Conservation (phyloP, 495 filamentous ascomycete species). For the Jackrogersella multiformis region DNA sequence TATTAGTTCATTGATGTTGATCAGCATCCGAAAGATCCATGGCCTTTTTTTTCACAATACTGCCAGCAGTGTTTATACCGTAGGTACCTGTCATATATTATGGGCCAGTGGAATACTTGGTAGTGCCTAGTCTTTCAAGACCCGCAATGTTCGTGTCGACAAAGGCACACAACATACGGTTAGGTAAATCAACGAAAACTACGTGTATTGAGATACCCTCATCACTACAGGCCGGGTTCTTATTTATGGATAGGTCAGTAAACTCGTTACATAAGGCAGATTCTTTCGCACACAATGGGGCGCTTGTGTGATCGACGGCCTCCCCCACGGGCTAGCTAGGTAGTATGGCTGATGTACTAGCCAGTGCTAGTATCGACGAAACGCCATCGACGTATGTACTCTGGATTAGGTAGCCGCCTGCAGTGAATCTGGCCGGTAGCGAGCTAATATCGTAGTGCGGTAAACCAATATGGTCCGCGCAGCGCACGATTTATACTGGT, state of each 20-base stretch:
- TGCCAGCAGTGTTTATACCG: neutral
- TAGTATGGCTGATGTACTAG: too few species aligned
- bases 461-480: constrained; percentile 28
- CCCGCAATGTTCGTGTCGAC: constrained; percentile 20
- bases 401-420: constrained; percentile 27
- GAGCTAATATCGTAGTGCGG: constrained; percentile 29
- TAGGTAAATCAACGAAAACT: neutral
- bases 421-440: constrained; percentile 26
- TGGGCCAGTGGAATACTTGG: too few species aligned
- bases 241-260: too few species aligned
- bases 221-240: constrained; percentile 5
- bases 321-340: constrained; percentile 33
- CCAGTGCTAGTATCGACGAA: constrained; percentile 21
- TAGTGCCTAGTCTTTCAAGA: neutral
- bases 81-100: too few species aligned
- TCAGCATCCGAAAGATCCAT: neutral
- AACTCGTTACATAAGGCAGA: neutral
- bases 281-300: constrained; percentile 3
- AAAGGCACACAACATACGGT: constrained; percentile 15
- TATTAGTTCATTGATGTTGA: neutral
- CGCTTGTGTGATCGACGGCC: constrained; percentile 40
- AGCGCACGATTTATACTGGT: constrained; percentile 5
- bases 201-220: constrained; percentile 10
- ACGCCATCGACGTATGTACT: constrained; percentile 31
- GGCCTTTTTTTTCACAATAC: constrained; percentile 10